Evolutionary conservation across 1,284 basidiomycete genomes (phyloP), one percentile per base, ranked within the genome.

Genomic region (Marasmius sp.): DNA sequence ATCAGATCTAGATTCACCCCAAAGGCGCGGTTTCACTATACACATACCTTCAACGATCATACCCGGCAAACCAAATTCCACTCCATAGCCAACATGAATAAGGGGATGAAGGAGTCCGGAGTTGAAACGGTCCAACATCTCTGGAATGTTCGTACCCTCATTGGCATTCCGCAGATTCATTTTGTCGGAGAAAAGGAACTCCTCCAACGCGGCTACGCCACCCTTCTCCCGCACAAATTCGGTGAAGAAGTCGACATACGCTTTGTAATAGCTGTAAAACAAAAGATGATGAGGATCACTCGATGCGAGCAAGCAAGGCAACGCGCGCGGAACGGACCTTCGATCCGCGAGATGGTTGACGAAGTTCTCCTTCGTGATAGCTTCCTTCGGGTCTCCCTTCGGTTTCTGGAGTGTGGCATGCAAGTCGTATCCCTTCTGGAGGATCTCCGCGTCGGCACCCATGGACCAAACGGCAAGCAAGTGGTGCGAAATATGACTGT

Each of bases 41-140:
- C 5, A 59, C 71, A 8, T 53, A 85, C 88, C 87, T 79, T 90
- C 87, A 2, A 84, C 83, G 16, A 87, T 71, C 69, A 88, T 81
- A 6, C 88, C 89, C 2, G 78, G 79, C 16, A 89, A 68, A 7
- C 81, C 79, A 66, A 91, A 88, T 68, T 91, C 89, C 3, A 81
- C 71, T 2, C 86, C 88, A 70, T 86, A 87, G 0, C 86, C 88
- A 0, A 77, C 66, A 61, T 89, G 87, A 47, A 91, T 89, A 61
- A 89, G 69, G 0, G 88, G 86, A 62, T 91, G 89, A 0, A 89
- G 52, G n/a, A 89, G 72, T 14, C 84, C 84, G 6, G 81, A 79
- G 8, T 88, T 64, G 66, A 88, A 79, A 5, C 88, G 81, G 62
- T 79, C 82, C 3, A 89, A 70, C 87, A 91, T 89, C 64, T 81